These are phyloP conservation scores for Thraustochytrium striatum DNA, from an alignment of 352 stramenopile species.

Conservation along the genomic window DNA sequence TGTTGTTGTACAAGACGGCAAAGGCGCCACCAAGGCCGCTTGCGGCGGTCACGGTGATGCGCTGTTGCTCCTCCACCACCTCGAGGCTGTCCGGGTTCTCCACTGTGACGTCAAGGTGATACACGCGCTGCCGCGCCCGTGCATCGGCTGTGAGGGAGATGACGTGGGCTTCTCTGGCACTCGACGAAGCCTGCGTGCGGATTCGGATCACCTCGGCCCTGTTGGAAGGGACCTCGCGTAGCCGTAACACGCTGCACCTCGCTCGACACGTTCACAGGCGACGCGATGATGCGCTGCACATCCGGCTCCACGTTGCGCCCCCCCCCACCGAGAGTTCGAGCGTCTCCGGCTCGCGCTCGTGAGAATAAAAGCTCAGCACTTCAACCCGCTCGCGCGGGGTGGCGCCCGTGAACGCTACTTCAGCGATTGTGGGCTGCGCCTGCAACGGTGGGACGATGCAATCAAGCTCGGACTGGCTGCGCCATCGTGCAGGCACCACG, in stretches of 20 bases:
- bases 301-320: background rate
- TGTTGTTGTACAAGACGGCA: background rate
- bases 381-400: slow-evolving; percentile 1
- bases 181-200: background rate
- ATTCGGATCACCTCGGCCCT: slow-evolving; percentile 13
- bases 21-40: background rate
- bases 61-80: background rate
- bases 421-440: background rate
- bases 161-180: background rate
- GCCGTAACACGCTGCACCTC: background rate
- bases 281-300: background rate
- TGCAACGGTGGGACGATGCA: background rate
- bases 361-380: no score
- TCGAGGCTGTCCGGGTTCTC: background rate
- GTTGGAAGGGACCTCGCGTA: slow-evolving; percentile 5
- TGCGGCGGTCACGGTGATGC: background rate
- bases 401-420: background rate
- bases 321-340: background rate
- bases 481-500: background rate
- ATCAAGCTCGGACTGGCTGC: background rate
- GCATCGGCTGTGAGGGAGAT: slow-evolving; percentile 1
- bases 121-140: background rate
- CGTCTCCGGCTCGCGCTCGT: background rate
- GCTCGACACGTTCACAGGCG: no score
- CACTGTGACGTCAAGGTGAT: background rate